Base-by-base conservation (phyloP, 148 eudicot genomes). In the Bassia scoparia region DNA sequence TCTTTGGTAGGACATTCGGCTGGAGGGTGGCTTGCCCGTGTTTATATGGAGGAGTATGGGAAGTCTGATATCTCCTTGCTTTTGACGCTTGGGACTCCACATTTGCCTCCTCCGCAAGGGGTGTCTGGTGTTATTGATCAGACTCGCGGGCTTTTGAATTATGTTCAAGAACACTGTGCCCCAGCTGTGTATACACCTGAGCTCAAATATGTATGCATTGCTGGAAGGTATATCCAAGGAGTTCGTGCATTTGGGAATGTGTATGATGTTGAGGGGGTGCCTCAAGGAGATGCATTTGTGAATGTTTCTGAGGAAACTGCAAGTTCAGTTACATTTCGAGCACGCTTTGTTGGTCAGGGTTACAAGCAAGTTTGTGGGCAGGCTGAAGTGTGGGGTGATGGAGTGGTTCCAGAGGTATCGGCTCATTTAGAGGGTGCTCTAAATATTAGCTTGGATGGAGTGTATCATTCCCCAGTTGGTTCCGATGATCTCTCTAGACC, bases 21-120 rank as follows among this genome's bases (percentile, higher is more conserved):
- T 1, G 99, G 99, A 75, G 99, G 99, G 60, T 95, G 99, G 99
- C 89, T 92, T 59, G 99, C 96, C 46, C 92, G 99, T 29, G 90
- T 95, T 43, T 95, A 89, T 80, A 80, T 95, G 94, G 88, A 88
- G 83, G 99, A 95, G 76, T 92, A 83, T 41, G 93, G 86, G n/a
- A 63, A 52, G 61, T 85, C 87, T 44, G 76, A 87, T 77, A 81
- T 95, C 73, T 87, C 94, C 31, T 79, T 92, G 81, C 75, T 95
- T 65, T 63, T 95, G 81, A 91, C 96, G 50, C 83, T 95, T 52
- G 99, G 99, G 70, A 85, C 96, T 29, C 99, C 99, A 12, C 99
- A 88, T 84, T 79, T 74, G 83, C 90, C 98, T 15, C 89, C 99
- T 54, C 99, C 97, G 38, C 89, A 90, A 80, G 99, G 90, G 35